Evolutionary conservation across 495 filamentous ascomycete species (phyloP).

Genomic region (Trichocladium antarcticum): DNA sequence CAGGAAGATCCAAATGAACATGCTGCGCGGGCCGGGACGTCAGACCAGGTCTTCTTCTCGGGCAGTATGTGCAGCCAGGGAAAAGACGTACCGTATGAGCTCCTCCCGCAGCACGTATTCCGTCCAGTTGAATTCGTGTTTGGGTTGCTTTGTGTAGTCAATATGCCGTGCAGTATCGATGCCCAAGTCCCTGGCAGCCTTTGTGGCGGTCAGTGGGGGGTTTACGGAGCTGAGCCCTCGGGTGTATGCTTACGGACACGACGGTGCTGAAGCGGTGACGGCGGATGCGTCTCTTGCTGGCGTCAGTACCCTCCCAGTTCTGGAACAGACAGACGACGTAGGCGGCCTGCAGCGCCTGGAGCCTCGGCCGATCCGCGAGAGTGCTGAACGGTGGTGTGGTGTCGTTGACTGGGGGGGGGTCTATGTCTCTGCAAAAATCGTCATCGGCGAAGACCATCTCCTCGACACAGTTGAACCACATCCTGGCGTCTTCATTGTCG

Average conservation of each 20-base stretch:
- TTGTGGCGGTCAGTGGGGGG: background rate
- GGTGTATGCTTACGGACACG: conserved; percentile 15
- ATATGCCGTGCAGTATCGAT: conserved; percentile 21
- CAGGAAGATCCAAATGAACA: conserved; percentile 22
- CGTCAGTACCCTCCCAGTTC: conserved; percentile 23
- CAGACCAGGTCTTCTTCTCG: background rate
- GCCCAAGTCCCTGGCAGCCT: conserved; percentile 22
- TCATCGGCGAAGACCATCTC: conserved; percentile 26
- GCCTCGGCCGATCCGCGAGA: conserved; percentile 8
- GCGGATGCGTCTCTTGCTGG: conserved; percentile 21
- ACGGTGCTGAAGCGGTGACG: conserved; percentile 24
- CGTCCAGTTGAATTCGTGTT: conserved; percentile 21
- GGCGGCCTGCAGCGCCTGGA: conserved; percentile 23
- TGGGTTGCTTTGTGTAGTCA: conserved; percentile 15
- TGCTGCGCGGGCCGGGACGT: background rate
- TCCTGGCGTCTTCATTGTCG: conserved; percentile 21
- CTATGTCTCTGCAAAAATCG: conserved; percentile 24
- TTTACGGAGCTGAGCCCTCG: too few species aligned
- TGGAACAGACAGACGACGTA: conserved; percentile 23
- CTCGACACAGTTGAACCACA: conserved; percentile 27
- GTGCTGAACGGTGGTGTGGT: background rate
- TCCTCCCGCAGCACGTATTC: conserved; percentile 23
- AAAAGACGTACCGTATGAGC: conserved; percentile 17
- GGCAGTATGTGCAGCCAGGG: background rate
- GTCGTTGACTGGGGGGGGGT: conserved; percentile 8